phyloP scores from a whole-genome alignment of 306 rosid species.

The Prunus mume region DNA sequence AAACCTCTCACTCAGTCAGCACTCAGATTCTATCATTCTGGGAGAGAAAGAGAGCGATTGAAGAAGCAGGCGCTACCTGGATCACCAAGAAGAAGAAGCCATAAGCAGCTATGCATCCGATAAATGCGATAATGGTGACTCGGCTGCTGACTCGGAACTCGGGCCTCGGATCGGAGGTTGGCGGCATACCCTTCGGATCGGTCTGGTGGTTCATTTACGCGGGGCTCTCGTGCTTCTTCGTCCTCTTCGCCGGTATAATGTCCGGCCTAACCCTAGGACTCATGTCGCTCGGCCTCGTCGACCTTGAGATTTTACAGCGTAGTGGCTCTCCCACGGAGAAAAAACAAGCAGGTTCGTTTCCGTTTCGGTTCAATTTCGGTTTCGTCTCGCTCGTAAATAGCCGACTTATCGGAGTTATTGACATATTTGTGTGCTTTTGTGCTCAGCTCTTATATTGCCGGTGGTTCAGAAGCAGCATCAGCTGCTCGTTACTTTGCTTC shows the following conservation, averaged over 20 bases:
- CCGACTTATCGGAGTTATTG: background rate
- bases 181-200: slow-evolving; percentile 55
- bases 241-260: slow-evolving; percentile 95
- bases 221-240: slow-evolving; percentile 61
- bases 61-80: background rate
- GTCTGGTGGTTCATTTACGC: slow-evolving; percentile 70
- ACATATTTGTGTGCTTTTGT: background rate
- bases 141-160: slow-evolving; percentile 55
- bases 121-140: slow-evolving; percentile 49
- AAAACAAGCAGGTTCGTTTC: slow-evolving; percentile 72
- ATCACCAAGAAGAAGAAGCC: background rate
- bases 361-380: background rate
- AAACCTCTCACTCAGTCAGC: background rate
- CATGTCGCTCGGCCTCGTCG: slow-evolving; percentile 95
- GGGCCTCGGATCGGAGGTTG: slow-evolving; percentile 19
- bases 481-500: slow-evolving; percentile 90
- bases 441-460: slow-evolving; percentile 74
- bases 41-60: background rate
- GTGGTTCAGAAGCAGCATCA: slow-evolving; percentile 97
- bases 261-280: slow-evolving; percentile 94
- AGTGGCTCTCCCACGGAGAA: slow-evolving; percentile 83
- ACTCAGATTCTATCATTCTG: slow-evolving; percentile 5
- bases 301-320: slow-evolving; percentile 90
- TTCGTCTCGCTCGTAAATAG: background rate
- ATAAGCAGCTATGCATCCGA: slow-evolving; percentile 33